Percentiles rank a stretch among this genome's conserved stretches.
Evolutionary conservation across 202 grass and related monocot genomes (phyloP).

Genomic region (Musa balbisiana): DNA sequence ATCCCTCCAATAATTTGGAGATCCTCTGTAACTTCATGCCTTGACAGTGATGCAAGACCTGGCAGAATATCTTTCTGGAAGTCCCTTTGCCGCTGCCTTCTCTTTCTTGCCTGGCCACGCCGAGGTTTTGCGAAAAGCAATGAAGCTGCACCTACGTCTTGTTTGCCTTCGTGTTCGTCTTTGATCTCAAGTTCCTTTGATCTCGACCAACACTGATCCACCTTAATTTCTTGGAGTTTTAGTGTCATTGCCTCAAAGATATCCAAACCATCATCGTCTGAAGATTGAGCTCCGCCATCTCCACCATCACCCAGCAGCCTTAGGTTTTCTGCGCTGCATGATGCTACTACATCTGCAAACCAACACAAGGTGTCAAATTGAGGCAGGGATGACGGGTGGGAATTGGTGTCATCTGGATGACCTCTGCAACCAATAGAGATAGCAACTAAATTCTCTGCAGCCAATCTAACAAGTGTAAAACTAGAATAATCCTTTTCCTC

Average conservation of each 20-base stretch:
- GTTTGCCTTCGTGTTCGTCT: neutral
- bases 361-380: slow-evolving; percentile 43
- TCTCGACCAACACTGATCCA: slow-evolving; percentile 13
- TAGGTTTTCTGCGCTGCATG: slow-evolving; percentile 23
- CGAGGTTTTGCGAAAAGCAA: slow-evolving; percentile 30
- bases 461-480: slow-evolving; percentile 27
- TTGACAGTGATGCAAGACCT: slow-evolving; percentile 32
- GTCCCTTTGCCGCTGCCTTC: slow-evolving; percentile 31
- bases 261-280: slow-evolving; percentile 27
- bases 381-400: slow-evolving; percentile 9
- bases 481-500: slow-evolving; percentile 25
- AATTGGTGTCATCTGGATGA: neutral
- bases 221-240: slow-evolving; percentile 42
- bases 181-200: slow-evolving; percentile 16
- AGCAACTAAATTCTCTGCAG: slow-evolving; percentile 45
- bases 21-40: slow-evolving; percentile 52
- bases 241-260: slow-evolving; percentile 51
- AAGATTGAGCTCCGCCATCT: neutral
- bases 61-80: slow-evolving; percentile 64
- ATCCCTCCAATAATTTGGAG: slow-evolving; percentile 35
- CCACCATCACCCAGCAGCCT: neutral
- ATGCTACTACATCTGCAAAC: slow-evolving; percentile 43
- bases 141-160: slow-evolving; percentile 26
- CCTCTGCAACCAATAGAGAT: slow-evolving; percentile 26
- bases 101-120: slow-evolving; percentile 33